Base-by-base conservation (phyloP, 140 eudicot species). In the Artemisia princeps region DNA sequence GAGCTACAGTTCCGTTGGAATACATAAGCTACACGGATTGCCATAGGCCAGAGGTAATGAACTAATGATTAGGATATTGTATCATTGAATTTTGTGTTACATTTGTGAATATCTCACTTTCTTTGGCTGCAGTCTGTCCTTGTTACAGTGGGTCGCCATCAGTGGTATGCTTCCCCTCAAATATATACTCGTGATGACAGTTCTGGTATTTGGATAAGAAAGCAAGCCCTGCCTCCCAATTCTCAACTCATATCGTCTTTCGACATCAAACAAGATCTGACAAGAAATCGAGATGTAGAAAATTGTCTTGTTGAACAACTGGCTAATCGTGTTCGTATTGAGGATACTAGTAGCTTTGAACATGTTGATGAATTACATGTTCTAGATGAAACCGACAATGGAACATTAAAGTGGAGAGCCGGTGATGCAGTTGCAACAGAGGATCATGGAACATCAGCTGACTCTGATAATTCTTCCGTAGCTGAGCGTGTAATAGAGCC, bases 401-500 rank as follows among this genome's bases (percentile, higher is more conserved):
- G 86, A 62, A 72, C 72, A 10, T 76, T 78, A 65, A 78, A 84
- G 20, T 19, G 82, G 60, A 69, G 83, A 64, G 62, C 62, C 8
- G 81, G 74, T 40, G 84, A 79, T 76, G 72, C 84, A 17, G 71
- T 69, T 65, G 20, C 45, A 66, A 69, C 74, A 44, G 89, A 82
- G 14, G 64, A 62, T 81, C 79, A 84, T 74, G 86, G 84, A 64
- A 79, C 79, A 55, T 70, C 76, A 69, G 78, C 86, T 63, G 87
- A 63, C 46, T 80, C 80, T 65, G 78, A 81, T 77, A 87, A 85
- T 76, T 84, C 96, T 55, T 87, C 95, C 26, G 84, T 81, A 48
- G 95, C 96, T 69, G 98, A 91, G 79, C 87, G 95, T 72, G 87
- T 83, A 33, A 74, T 91, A 66, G 96, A 91, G 82, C 98, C 96